phyloP scores from a whole-genome alignment of 2,329 filamentous ascomycete species.

The Cordyceps fumosorosea region DNA sequence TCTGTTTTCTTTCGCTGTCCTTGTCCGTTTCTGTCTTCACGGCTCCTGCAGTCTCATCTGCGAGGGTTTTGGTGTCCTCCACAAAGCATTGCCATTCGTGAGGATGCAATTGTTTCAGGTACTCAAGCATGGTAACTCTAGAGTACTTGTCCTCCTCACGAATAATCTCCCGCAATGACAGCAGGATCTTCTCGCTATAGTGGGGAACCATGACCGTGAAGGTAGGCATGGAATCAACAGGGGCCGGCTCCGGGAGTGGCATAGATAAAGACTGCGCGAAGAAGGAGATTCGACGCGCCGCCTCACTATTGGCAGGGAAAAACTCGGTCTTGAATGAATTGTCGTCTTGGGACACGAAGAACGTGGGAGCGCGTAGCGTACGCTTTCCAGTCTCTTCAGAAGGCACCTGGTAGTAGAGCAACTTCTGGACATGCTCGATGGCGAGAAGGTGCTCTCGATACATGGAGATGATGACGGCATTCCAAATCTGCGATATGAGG shows the following conservation, averaged over 20 bases:
- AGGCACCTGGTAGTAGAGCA: conserved; percentile 96
- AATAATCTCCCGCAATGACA: conserved; percentile 95
- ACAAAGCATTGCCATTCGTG: conserved; percentile 99
- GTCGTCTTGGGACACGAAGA: conserved; percentile 98
- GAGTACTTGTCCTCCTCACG: conserved; percentile 98
- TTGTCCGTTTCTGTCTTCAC: conserved; percentile 68
- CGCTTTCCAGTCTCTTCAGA: conserved; percentile 98
- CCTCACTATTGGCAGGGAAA: conserved; percentile 89
- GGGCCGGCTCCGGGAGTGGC: conserved; percentile 91
- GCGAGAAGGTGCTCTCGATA: conserved; percentile 95
- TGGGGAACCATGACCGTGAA: conserved; percentile 98
- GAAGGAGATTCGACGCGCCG: conserved; percentile 96
- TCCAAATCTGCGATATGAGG: conserved; percentile 98
- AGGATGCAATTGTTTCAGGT: conserved; percentile 95
- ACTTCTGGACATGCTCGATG: conserved; percentile 97
- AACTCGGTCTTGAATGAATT: conserved; percentile 99
- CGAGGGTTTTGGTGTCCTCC: conserved; percentile 98
- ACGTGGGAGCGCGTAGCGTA: conserved; percentile 88
- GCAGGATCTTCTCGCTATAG: conserved; percentile 95
- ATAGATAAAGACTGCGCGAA: conserved; percentile 97
- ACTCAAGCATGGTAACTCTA: conserved; percentile 91
- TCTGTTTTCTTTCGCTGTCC: conserved; percentile 79
- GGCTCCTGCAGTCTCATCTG: conserved; percentile 59
- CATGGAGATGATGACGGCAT: conserved; percentile 99
- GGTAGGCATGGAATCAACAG: conserved; percentile 98